phyloP scores from a whole-genome alignment of 805 yeast genomes.

The Barnettozyma pratensis region DNA sequence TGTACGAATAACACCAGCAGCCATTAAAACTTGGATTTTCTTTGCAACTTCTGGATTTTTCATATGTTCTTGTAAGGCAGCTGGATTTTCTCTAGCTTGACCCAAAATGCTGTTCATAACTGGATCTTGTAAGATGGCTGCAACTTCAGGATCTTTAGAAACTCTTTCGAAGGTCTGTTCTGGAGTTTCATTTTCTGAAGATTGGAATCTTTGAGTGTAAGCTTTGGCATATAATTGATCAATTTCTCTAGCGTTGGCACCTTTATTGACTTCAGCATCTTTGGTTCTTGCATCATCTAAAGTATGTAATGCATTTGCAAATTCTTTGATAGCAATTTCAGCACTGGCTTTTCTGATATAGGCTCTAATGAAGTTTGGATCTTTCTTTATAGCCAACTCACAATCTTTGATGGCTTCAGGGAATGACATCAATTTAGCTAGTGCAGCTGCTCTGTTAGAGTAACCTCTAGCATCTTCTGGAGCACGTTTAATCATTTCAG shows the following conservation, averaged over 20 bases:
- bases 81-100: conserved; percentile 94
- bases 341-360: conserved; percentile 96
- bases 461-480: conserved; percentile 96
- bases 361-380: conserved; percentile 88
- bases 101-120: conserved; percentile 92
- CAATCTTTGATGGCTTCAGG: conserved; percentile 95
- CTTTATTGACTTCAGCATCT: conserved; percentile 60
- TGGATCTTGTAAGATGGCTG: conserved; percentile 84
- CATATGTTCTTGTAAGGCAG: conserved; percentile 97
- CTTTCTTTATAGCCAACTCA: conserved; percentile 80
- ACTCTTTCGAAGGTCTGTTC: conserved; percentile 92
- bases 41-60: conserved; percentile 87
- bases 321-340: conserved; percentile 86
- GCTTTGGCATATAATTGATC: conserved; percentile 81
- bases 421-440: conserved; percentile 91
- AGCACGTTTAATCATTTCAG: conserved; percentile 95
- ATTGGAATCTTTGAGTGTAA: conserved; percentile 68
- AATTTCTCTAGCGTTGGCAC: conserved; percentile 66
- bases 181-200: conserved; percentile 76
- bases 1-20: conserved; percentile 95
- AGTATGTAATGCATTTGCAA: conserved; percentile 74
- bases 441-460: conserved; percentile 97
- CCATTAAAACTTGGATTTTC: conserved; percentile 84
- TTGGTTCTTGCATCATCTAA: conserved; percentile 70
- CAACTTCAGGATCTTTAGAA: conserved; percentile 90